Evolutionary conservation across 73 alveolate genomes (phyloP), one percentile per base, ranked within the genome.

Genomic region (Effrenium voratum): DNA sequence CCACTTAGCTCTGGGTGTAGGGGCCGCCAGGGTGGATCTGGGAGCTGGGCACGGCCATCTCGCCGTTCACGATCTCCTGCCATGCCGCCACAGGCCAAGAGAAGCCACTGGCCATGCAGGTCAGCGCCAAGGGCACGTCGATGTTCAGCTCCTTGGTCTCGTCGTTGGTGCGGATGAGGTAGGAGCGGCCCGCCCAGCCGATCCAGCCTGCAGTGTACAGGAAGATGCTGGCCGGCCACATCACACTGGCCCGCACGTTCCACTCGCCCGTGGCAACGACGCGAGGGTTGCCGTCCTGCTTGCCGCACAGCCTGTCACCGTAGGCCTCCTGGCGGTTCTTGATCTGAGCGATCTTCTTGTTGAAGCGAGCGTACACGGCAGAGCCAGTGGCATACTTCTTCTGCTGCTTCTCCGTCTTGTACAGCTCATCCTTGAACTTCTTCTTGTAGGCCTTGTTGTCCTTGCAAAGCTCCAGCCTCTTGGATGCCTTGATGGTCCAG

Each of bases 141-240:
- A 84, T 84, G 80, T 84, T 84, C 60, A 84, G 19, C 93, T 84
- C 93, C 93, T 84, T 84, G 80, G 93, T 55, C 57, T 34, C 93
- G 28, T 84, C 93, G 44, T 84, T 84, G 80, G 93, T 84, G 60
- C 93, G 76, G 93, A 84, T 52, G 60, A 84, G 93, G 93, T 84
- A 84, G 57, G 93, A 84, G 93, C 93, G 93, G 80, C 93, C 93
- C 32, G 93, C 93, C 76, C 79, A 84, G 72, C 93, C 93, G 45
- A 84, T 84, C 93, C 93, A 84, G 79, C 93, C 93, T 41, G 93
- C 79, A 41, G 41, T 84, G 93, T 84, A 84, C 79, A 84, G 55
- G 93, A 84, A 84, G 59, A 84, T 84, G 59, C 43, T 40, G 52
- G 93, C 93, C 32, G 93, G 93, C 79, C 80, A 55, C 80, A 84